Conservation (phyloP, 2,329 filamentous ascomycete genomes). For the Hypoxylon sp. region DNA sequence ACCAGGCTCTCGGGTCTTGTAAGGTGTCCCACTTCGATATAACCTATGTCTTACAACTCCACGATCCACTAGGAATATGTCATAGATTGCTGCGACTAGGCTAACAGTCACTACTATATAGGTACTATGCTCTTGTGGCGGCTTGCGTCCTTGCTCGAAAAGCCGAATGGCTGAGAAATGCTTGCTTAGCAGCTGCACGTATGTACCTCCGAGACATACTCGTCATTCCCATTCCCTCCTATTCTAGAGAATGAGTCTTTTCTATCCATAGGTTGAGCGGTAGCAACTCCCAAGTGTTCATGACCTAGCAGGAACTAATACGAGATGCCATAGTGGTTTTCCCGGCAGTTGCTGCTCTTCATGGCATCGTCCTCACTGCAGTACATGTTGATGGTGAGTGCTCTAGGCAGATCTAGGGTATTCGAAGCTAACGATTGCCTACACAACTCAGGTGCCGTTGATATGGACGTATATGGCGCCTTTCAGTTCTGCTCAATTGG, state of each 20-base stretch:
- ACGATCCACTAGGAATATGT: not conserved
- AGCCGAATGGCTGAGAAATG: slow-evolving; percentile 72
- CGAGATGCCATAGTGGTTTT: slow-evolving; percentile 61
- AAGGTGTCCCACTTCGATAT: slow-evolving; percentile 41
- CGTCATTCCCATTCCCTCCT: not conserved
- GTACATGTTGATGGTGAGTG: slow-evolving; percentile 71
- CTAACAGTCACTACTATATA: slow-evolving; percentile 34
- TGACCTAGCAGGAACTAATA: slow-evolving; percentile 19
- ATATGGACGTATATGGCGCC: slow-evolving; percentile 78
- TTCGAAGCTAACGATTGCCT: slow-evolving; percentile 4
- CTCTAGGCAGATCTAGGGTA: not conserved
- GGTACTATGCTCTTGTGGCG: slow-evolving; percentile 75
- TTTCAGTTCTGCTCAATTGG: slow-evolving; percentile 78
- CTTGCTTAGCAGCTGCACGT: slow-evolving; percentile 72
- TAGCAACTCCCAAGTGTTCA: not conserved
- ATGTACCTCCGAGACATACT: slow-evolving; percentile 19
- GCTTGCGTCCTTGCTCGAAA: slow-evolving; percentile 75
- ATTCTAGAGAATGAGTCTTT: not conserved
- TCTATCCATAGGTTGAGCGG: not conserved
- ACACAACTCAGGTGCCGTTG: slow-evolving; percentile 68
- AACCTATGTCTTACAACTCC: not conserved
- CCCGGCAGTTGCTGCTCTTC: slow-evolving; percentile 74
- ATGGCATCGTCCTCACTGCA: slow-evolving; percentile 73
- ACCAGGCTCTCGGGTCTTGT: slow-evolving; percentile 59
- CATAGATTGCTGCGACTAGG: not conserved